Evolutionary conservation across 768 basidiomycete species (phyloP), one percentile per base, ranked within the genome.

Genomic region (Holtermanniella nyarrowii): DNA sequence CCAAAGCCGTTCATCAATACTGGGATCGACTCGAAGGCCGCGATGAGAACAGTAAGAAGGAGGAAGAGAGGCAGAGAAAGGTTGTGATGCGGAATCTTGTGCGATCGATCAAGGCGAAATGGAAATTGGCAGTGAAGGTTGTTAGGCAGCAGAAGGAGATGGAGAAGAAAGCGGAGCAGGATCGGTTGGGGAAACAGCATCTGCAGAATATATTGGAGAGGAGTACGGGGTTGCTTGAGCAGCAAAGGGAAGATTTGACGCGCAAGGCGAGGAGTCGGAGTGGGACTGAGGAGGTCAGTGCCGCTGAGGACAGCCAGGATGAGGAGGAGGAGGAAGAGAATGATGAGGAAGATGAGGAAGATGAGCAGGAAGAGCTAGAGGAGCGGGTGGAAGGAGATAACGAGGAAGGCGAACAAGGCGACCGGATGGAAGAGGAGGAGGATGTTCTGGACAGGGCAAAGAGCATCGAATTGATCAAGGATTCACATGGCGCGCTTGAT

Each of bases 161-260:
- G 40, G 76, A 75, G 47, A 73, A 76, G 12, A 85, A 86, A 63
- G 83, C 77, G 16, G 89, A 95, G 70, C 85, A 90, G 68, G 77
- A 81, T 56, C 77, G 80, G 26, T 76, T 82, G 4, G 88, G 90
- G 0, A 84, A 84, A 54, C 81, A 83, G 56, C 90, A 95, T 71
- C 77, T 96, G 20, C 86, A 91, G 68, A 86, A 84, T 3, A 87
- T 96, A 56, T 75, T 96, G 43, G 81, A 88, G 70, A 85, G 91
- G 62, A 91, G 88, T 27, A 86, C 86, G 0, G 82, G 84, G 44
- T 81, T 93, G 51, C 73, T 95, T 54, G 83, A 85, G 62, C 84
- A 86, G 1, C 91, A 93, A 62, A 82, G 85, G 43, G 76, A 78
- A 0, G 85, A 86, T 60, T 72, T 89, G 42, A 56, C 12, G 48